Conservation (phyloP, 1,284 basidiomycete genomes). For the Ceratobasidium sp. region DNA sequence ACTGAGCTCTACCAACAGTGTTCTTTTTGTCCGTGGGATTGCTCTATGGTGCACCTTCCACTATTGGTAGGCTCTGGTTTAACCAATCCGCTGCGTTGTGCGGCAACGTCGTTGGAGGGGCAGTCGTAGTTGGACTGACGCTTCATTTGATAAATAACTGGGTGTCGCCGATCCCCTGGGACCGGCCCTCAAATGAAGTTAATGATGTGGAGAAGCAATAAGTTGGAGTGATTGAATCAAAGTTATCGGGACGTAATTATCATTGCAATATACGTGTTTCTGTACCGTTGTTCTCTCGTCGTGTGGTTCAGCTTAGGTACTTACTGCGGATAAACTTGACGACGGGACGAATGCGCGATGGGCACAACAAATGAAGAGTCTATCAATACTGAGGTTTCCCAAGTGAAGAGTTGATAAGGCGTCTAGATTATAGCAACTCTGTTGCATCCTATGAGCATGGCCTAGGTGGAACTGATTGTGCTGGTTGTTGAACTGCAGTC, state of each 20-base stretch:
- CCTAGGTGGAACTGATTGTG: too few relatives aligned
- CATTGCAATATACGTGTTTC: too few relatives aligned
- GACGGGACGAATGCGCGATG: background rate
- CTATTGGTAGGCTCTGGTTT: constrained; percentile 41
- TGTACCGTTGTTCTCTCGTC: constrained; percentile 40
- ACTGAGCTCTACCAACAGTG: constrained; percentile 35
- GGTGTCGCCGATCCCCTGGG: constrained; percentile 37
- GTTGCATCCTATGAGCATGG: too few relatives aligned
- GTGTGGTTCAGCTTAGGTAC: background rate
- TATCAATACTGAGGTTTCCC: too few relatives aligned
- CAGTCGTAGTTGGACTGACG: constrained; percentile 40
- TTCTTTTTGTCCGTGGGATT: constrained; percentile 43
- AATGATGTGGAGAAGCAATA: background rate
- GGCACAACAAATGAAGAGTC: too few relatives aligned
- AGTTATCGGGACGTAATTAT: constrained; percentile 37
- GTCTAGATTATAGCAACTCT: too few relatives aligned
- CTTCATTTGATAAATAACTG: constrained; percentile 44
- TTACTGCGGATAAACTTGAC: too few relatives aligned
- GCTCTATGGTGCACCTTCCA: constrained; percentile 42
- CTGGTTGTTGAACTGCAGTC: too few relatives aligned
- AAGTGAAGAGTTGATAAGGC: too few relatives aligned
- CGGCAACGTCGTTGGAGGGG: constrained; percentile 43
- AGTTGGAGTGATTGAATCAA: background rate
- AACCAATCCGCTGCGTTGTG: constrained; percentile 42
- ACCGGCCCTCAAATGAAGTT: background rate